Conservation (phyloP, 2,329 filamentous ascomycete genomes). For the Colletotrichum sublineola region DNA sequence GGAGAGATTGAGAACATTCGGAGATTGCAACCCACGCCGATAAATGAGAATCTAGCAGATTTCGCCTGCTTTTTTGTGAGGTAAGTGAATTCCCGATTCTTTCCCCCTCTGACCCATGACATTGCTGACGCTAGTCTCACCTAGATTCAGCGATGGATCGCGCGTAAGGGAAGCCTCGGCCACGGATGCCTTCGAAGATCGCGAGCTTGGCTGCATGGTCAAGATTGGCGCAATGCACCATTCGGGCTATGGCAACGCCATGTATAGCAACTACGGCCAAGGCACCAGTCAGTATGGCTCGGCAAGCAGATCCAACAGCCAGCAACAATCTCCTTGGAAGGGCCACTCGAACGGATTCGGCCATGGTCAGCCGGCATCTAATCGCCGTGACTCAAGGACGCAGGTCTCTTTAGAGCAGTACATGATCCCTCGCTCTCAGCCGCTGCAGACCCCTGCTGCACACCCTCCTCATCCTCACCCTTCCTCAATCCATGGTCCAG, state of each 20-base stretch:
- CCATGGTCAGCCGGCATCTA: neutral
- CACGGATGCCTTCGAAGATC: neutral
- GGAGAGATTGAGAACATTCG: constrained; percentile 10
- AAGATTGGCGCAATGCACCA: constrained; percentile 12
- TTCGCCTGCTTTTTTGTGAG: constrained; percentile 3
- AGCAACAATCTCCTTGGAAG: neutral
- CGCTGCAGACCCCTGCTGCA: neutral
- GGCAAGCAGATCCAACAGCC: neutral
- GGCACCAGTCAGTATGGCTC: neutral
- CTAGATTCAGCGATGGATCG: constrained; percentile 17
- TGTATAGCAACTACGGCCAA: neutral
- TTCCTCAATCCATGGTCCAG: neutral
- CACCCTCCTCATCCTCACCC: neutral
- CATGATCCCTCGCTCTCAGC: neutral
- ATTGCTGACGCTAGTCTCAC: neutral
- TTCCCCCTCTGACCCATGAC: neutral
- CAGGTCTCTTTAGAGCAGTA: constrained; percentile 19
- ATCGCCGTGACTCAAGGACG: neutral
- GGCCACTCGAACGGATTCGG: neutral
- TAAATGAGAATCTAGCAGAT: neutral
- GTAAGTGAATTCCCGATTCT: neutral
- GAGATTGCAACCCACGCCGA: neutral
- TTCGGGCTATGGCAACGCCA: constrained; percentile 9
- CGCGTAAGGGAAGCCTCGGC: constrained; percentile 6
- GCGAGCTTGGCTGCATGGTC: constrained; percentile 13